Base-by-base conservation (phyloP, 2,329 filamentous ascomycete genomes). In the Xylariomycetidae sp. region DNA sequence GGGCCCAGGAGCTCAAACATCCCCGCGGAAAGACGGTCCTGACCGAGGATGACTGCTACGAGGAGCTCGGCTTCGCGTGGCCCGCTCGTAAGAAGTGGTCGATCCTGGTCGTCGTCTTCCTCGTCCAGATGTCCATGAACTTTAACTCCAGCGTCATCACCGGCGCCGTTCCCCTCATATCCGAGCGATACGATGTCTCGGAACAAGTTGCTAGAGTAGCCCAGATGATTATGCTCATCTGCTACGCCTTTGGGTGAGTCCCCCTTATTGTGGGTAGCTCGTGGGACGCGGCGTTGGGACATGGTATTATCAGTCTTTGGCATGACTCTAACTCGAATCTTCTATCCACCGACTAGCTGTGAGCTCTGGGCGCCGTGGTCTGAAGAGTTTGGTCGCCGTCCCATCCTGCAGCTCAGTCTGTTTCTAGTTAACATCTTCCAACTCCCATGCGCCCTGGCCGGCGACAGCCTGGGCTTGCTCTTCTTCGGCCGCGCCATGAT, bases 321-420 rank as follows among this genome's bases (percentile, higher is more conserved):
- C 16, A 14, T 27, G 25, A 27, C 16, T 6, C 25, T 27, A n/a
- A n/a, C n/a, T n/a, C n/a, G n/a, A n/a, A n/a, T n/a, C n/a, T n/a
- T n/a, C n/a, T n/a, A n/a, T n/a, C n/a, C n/a, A n/a, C n/a, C n/a
- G 25, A 7, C 7, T 8, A 68, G 67, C 3, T 72, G 69, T 40
- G 69, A 72, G 40, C 59, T 72, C 3, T 72, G 67, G 67, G 68
- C 69, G 7, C 69, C 67, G 0, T 67, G 63, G 64, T 59, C 52
- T 13, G 66, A 70, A 48, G 66, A 71, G 38, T 63, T 66, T 31
- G 69, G 69, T 12, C 55, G 68, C 12, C 66, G 63, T 62, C 63
- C 60, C 4, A 61, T 69, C 36, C 54, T 67, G 20, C 68, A 71
- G 59, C 54, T 64, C 30, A 63, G 59, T 45, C 45, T 72, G 27